Evolutionary conservation across 352 stramenopile genomes (phyloP).

Genomic region (Halophytophthora batemanensis): DNA sequence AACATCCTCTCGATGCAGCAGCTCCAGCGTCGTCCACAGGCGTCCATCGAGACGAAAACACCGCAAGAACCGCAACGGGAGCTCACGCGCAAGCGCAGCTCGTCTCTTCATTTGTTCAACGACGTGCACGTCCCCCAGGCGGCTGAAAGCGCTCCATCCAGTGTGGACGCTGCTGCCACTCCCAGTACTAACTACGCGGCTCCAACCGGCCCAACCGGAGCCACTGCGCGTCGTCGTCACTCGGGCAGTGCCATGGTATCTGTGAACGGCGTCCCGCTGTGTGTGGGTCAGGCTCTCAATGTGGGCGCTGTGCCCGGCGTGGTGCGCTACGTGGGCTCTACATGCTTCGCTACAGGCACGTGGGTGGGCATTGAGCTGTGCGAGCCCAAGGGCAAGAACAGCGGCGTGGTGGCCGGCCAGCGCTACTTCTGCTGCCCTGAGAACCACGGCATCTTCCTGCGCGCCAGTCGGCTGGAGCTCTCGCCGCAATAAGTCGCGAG

Average conservation of each 20-base stretch:
- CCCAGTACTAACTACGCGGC: slow-evolving; percentile 1
- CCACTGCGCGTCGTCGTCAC: slow-evolving; percentile 25
- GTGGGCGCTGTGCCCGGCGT: slow-evolving; percentile 52
- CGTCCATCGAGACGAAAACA: too few species aligned
- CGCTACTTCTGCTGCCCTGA: slow-evolving; percentile 61
- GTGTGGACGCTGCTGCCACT: slow-evolving; percentile 5
- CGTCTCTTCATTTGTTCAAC: too few species aligned
- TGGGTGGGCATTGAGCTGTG: slow-evolving; percentile 76
- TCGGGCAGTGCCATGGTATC: slow-evolving; percentile 45
- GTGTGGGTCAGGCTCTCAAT: slow-evolving; percentile 56
- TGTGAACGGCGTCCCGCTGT: slow-evolving; percentile 37
- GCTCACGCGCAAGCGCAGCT: not conserved
- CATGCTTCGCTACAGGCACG: slow-evolving; percentile 52
- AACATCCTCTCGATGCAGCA: slow-evolving; percentile 38
- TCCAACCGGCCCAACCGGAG: slow-evolving; percentile 4
- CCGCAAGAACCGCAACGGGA: slow-evolving; percentile 12
- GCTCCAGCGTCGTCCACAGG: slow-evolving; percentile 9
- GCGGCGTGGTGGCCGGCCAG: slow-evolving; percentile 50
- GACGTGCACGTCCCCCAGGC: too few species aligned
- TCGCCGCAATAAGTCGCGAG: slow-evolving; percentile 18
- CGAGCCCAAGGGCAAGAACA: slow-evolving; percentile 61
- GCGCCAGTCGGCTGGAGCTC: slow-evolving; percentile 52
- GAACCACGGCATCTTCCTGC: slow-evolving; percentile 70
- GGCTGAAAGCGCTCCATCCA: too few species aligned
- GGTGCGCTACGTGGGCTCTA: slow-evolving; percentile 67